Conservation (phyloP, 495 filamentous ascomycete species). For the Gamarada debralockiae region DNA sequence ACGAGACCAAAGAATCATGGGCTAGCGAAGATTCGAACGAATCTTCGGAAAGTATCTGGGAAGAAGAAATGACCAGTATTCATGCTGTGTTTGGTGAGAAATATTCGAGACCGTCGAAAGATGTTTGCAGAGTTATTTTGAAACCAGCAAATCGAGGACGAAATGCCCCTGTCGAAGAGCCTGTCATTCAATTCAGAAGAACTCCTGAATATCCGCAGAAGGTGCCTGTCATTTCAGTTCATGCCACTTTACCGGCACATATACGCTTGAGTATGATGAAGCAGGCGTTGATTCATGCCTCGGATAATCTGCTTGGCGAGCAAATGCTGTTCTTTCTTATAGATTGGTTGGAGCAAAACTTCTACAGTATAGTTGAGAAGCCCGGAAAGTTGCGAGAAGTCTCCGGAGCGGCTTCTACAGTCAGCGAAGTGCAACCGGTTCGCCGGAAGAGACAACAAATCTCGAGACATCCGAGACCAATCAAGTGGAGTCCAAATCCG, state of each 20-base stretch:
- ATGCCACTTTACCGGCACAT: constrained; percentile 75
- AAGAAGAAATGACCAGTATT: constrained; percentile 76
- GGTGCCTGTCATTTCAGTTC: constrained; percentile 70
- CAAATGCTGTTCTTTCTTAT: constrained; percentile 85
- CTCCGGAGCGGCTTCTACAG: constrained; percentile 59
- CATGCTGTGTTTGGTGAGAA: constrained; percentile 75
- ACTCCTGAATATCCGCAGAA: constrained; percentile 65
- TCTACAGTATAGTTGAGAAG: constrained; percentile 69
- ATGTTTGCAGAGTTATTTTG: constrained; percentile 60
- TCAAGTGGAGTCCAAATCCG: constrained; percentile 37
- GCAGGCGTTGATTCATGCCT: constrained; percentile 65
- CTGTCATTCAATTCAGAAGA: constrained; percentile 46
- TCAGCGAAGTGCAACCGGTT: constrained; percentile 39
- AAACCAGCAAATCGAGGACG: constrained; percentile 40
- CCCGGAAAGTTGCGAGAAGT: constrained; percentile 83
- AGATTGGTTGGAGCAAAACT: constrained; percentile 83
- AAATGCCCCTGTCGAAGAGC: constrained; percentile 35
- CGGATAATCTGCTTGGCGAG: constrained; percentile 66
- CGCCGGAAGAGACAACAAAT: constrained; percentile 30
- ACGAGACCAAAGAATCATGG: constrained; percentile 13
- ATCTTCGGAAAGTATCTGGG: constrained; percentile 61
- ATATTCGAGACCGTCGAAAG: constrained; percentile 50
- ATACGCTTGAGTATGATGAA: constrained; percentile 88
- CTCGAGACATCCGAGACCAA: constrained; percentile 49
- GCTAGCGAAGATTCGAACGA: constrained; percentile 32